Evolutionary conservation across 2,329 filamentous ascomycete genomes (phyloP), one percentile per base, ranked within the genome.

Genomic region (Paecilomyces fulvus): DNA sequence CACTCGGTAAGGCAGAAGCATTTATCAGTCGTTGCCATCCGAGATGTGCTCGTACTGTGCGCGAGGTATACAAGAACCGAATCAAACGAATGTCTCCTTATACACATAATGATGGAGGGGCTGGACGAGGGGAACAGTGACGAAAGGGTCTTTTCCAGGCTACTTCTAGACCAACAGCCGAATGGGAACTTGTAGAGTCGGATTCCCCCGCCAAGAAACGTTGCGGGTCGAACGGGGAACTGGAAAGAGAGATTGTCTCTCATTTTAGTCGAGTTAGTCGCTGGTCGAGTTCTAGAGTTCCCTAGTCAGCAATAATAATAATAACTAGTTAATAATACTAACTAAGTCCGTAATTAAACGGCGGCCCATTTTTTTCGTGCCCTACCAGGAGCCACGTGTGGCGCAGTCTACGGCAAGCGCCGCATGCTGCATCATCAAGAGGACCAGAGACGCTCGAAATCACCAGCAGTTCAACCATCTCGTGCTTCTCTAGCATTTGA

Each of bases 331-430:
- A n/a, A n/a, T n/a, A n/a, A n/a, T n/a, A n/a, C n/a, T n/a, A n/a
- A n/a, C 21, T 21, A 21, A 21, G 21, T 31, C 9, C 37, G 2
- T 8, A n/a, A 20, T 2, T 20, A 14, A 14, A n/a, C 37, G 14
- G 14, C 14, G 37, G 17, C n/a, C 37, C 37, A 17, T 28, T 9
- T 9, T 20, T n/a, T 8, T 31, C 30, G 10, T 11, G 25, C 20
- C 30, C 23, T 17, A 2, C 3, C 30, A 10, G 11, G 51, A 59
- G 57, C 63, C 61, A 64, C 57, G 58, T 65, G 64, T 66, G 64
- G 64, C 64, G 64, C 64, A 66, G 62, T 57, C 56, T 55, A 43
- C 37, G 37, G 52, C 55, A 49, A 57, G 59, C 58, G 55, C 55
- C 55, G 55, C 55, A 56, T 54, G 48, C 48, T 49, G 48, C 48